Base-by-base conservation (phyloP, 169 alveolate species). In the Plasmodium falciparum region DNA sequence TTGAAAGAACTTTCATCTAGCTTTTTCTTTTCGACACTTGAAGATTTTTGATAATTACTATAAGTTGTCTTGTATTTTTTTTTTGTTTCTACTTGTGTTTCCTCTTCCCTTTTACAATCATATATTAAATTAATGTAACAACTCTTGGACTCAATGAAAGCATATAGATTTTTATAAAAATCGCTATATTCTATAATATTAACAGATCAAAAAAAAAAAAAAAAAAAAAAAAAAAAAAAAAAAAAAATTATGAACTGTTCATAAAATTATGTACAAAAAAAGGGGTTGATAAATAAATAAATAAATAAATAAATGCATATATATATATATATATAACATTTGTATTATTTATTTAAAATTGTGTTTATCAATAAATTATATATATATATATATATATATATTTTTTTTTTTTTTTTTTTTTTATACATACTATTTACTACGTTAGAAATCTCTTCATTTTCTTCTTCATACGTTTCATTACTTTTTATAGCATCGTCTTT, bases 111-210 rank as follows among this genome's bases (percentile, higher is more conserved):
- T 65, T 73, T 71, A 3, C 69, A 70, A 33, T 63, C 61, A 45
- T 59, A 15, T 22, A 86, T 54, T 66, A 86, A 72, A 61, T 71
- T 71, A 66, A 86, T 86, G 67, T 86, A 71, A 4, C 3, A 58
- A n/a, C 71, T 24, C 20, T 72, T 72, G n/a, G 92, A 59, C 54
- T 50, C 88, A 11, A 86, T 59, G 56, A 86, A 54, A 50, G 71
- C 17, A 58, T 86, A 86, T 8, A 86, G 24, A 61, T 86, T 86
- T 62, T 86, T 86, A 15, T 71, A 86, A 61, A 86, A 86, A 33
- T 66, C 62, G 33, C 92, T 72, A 13, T 86, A 67, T 61, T 86
- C 92, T 86, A 76, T 13, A 39, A 49, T 49, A 1, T 22, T 56
- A 26, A 54, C 1, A n/a, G 8, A 26, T 15, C 0, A 71, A 45